A percentile compares a stretch with the other conserved stretches of the same genome.
Conservation (phyloP, 163 green algal genomes). For the Trebouxiophyceae sp. region DNA sequence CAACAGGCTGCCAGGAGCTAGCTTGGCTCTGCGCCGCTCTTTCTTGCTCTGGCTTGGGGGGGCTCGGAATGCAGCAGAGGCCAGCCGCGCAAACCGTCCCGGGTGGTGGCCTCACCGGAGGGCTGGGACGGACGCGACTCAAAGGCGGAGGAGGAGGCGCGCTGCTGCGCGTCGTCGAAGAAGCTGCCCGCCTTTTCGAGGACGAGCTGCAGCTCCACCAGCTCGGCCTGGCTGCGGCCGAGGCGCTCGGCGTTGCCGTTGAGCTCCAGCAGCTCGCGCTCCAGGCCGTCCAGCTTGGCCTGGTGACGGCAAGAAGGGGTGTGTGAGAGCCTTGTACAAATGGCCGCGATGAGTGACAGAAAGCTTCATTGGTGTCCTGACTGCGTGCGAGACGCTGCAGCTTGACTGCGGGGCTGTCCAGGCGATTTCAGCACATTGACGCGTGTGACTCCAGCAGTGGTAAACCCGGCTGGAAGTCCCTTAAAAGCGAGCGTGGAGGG, state of each 20-base stretch:
- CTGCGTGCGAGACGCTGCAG: too few species aligned
- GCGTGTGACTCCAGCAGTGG: too few species aligned
- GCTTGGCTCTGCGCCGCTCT: too few species aligned
- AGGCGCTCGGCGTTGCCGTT: constrained; percentile 90
- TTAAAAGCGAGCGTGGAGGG: not conserved
- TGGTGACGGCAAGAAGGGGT: constrained; percentile 16
- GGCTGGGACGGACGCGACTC: not conserved
- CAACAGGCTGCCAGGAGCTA: too few species aligned
- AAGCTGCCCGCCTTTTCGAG: constrained; percentile 88
- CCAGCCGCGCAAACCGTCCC: too few species aligned
- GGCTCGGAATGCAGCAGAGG: too few species aligned
- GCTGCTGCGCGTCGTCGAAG: constrained; percentile 72
- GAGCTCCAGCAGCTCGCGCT: constrained; percentile 82
- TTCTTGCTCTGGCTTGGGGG: not conserved
- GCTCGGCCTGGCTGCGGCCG: constrained; percentile 74
- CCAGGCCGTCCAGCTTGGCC: constrained; percentile 78
- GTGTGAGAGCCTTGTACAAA: too few species aligned
- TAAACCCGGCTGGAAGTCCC: not conserved
- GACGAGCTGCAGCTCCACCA: constrained; percentile 95
- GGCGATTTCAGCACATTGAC: too few species aligned
- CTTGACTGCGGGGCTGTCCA: too few species aligned
- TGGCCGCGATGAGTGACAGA: too few species aligned
- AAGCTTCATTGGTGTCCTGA: too few species aligned
- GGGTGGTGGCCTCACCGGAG: too few species aligned
- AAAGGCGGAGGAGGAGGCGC: constrained; percentile 20